These are phyloP conservation scores for Fulvia fulva DNA, from an alignment of 2,329 filamentous ascomycete genomes.

Conservation along the genomic window DNA sequence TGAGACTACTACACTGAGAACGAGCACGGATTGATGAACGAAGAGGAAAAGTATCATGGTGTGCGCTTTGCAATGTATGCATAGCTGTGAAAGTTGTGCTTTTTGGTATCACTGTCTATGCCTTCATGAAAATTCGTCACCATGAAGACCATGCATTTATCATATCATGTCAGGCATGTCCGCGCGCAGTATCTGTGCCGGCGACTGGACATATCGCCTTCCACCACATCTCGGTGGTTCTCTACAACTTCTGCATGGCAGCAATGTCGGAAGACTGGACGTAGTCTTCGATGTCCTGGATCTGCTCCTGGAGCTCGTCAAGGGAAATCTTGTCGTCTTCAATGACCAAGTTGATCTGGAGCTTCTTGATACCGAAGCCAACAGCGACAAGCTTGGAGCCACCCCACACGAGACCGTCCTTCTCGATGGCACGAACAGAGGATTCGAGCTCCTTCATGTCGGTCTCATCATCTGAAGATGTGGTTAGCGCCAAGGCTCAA, in stretches of 20 bases:
- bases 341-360: conserved; percentile 96
- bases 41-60: not conserved
- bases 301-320: conserved; percentile 81
- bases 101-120: conserved; percentile 19
- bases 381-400: conserved; percentile 82
- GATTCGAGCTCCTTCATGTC: conserved; percentile 79
- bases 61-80: not conserved
- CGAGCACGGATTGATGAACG: not conserved
- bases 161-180: conserved; percentile 2
- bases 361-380: conserved; percentile 97
- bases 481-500: conserved; percentile 21
- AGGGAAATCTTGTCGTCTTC: conserved; percentile 95
- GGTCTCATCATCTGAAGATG: conserved; percentile 63
- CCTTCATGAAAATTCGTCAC: conserved; percentile 18
- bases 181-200: not conserved
- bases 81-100: conserved; percentile 2
- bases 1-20: not conserved
- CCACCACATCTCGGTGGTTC: conserved; percentile 1
- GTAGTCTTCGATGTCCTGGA: conserved; percentile 84
- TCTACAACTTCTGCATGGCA: conserved; percentile 91
- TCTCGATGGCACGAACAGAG: conserved; percentile 75
- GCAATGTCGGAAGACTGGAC: conserved; percentile 91
- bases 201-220: conserved; percentile 3
- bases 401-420: conserved; percentile 96
- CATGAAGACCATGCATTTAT: conserved; percentile 11